Evolutionary conservation across 176 grass and related monocot species (phyloP).

Genomic region (Eleusine indica): DNA sequence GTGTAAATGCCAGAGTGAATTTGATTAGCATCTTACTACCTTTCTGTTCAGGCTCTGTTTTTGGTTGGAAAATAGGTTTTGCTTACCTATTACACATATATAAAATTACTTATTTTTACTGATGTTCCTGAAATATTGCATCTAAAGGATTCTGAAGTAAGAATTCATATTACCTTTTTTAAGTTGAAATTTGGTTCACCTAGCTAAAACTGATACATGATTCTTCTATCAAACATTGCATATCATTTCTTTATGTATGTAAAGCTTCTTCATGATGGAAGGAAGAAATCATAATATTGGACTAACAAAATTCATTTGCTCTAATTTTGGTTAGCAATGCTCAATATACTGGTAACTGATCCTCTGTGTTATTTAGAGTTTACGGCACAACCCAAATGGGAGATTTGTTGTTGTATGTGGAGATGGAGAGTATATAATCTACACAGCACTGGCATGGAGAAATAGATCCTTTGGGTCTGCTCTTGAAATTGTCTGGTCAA

Average conservation of each 20-base stretch:
- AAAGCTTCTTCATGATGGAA: no score
- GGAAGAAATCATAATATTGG: no score
- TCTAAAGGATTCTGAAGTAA: no score
- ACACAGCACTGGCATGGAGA: constrained; percentile 89
- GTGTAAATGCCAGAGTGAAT: neutral
- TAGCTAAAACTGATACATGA: no score
- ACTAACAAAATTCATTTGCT: no score
- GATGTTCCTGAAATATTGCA: neutral
- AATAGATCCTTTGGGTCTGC: constrained; percentile 95
- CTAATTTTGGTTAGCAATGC: neutral
- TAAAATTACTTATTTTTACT: neutral
- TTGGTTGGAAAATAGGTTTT: neutral
- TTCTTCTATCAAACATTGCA: no score
- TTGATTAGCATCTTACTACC: neutral
- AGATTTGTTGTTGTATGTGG: constrained; percentile 95
- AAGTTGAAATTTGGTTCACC: no score
- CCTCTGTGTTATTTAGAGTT: constrained; percentile 53
- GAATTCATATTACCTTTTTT: no score
- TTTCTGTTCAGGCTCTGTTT: constrained; percentile 15
- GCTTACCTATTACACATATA: neutral
- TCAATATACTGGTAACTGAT: neutral
- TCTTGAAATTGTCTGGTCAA: constrained; percentile 88
- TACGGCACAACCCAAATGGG: constrained; percentile 87
- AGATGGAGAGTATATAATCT: constrained; percentile 93
- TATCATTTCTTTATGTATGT: no score